A percentile compares a stretch with the other conserved stretches of the same genome.
Evolutionary conservation across 345 rosid species (phyloP).

Genomic region (Eucalyptus grandis): DNA sequence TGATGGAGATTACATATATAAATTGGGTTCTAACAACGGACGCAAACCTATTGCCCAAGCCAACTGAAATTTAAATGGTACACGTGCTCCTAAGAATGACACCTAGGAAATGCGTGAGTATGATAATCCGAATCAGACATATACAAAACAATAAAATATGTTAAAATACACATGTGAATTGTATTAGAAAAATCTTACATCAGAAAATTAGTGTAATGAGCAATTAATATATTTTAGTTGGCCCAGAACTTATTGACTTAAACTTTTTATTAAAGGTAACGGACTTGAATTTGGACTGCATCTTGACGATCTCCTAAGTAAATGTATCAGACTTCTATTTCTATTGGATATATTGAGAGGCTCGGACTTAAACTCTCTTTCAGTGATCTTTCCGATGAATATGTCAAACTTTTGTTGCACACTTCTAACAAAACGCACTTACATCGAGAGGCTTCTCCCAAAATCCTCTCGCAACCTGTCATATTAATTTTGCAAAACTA

Average conservation of each 20-base stretch:
- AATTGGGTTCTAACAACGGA: not conserved
- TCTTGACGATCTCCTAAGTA: too few species aligned
- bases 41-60: not conserved
- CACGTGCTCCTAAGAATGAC: not conserved
- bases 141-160: not conserved
- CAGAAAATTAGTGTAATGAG: too few species aligned
- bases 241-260: too few species aligned
- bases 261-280: too few species aligned
- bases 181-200: too few species aligned
- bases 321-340: too few species aligned
- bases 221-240: too few species aligned
- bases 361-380: too few species aligned
- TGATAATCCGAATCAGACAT: not conserved
- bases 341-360: too few species aligned
- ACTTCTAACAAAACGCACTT: too few species aligned
- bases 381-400: fast-evolving
- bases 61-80: not conserved
- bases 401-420: too few species aligned
- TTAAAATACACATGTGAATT: too few species aligned
- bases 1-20: not conserved
- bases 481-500: not conserved
- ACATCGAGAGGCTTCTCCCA: not conserved
- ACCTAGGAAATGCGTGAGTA: not conserved
- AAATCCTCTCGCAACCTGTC: not conserved
- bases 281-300: fast-evolving